Percentiles rank a stretch among this genome's conserved stretches.
Evolutionary conservation across 139 green algal species (phyloP).

Genomic region (Chlamydomonas sp.): DNA sequence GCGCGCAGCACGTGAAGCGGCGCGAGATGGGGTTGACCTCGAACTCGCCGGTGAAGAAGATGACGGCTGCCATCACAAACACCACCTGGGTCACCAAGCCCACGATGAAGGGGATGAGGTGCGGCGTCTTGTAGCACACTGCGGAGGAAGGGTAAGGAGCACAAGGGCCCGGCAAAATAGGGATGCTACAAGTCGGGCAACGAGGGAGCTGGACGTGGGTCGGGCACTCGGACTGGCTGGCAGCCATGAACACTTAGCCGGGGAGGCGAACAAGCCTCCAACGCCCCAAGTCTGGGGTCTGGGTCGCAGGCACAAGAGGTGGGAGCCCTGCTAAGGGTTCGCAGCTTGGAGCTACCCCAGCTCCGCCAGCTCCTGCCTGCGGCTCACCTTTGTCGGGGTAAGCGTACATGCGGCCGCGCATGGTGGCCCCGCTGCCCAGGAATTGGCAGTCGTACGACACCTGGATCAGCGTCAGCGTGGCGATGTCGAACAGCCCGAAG

Average conservation of each 20-base stretch:
- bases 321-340: no score
- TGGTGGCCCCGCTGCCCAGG: background rate
- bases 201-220: background rate
- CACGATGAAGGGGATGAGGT: constrained; percentile 20
- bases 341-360: no score
- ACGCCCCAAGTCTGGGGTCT: no score
- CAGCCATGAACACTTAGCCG: no score
- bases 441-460: constrained; percentile 36
- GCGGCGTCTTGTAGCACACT: constrained; percentile 25
- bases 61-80: constrained; percentile 15
- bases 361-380: no score
- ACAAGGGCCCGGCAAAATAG: background rate
- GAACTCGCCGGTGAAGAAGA: constrained; percentile 43
- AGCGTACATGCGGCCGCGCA: background rate
- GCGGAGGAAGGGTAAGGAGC: background rate
- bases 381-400: constrained; percentile 7
- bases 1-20: constrained; percentile 39
- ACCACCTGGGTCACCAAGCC: constrained; percentile 20
- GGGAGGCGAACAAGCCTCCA: no score
- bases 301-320: no score
- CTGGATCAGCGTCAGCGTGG: constrained; percentile 29
- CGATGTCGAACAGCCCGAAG: constrained; percentile 36
- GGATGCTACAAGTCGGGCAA: background rate
- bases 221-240: no score
- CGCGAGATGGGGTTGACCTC: constrained; percentile 42